These are phyloP conservation scores for Penicillium parvum DNA, from an alignment of 495 filamentous ascomycete species.

Conservation along the genomic window DNA sequence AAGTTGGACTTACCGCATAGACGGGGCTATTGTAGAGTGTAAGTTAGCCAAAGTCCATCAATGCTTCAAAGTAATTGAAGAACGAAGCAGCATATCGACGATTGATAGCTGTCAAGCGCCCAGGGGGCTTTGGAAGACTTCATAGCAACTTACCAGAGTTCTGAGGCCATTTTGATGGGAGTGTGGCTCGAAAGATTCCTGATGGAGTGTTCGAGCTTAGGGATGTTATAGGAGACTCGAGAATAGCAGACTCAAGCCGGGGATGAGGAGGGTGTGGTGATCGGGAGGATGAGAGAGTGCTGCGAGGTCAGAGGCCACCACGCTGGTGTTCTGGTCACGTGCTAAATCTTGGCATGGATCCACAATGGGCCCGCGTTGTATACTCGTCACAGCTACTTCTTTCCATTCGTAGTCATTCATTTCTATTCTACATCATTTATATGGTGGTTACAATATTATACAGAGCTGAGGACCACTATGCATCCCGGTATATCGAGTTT, in stretches of 20 bases:
- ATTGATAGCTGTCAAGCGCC: slow-evolving; percentile 22
- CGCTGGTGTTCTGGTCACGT: slow-evolving; percentile 35
- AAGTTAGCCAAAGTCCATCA: slow-evolving; percentile 38
- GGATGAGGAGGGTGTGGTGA: slow-evolving; percentile 27
- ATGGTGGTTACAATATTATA: slow-evolving; percentile 1
- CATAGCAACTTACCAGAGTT: slow-evolving; percentile 58
- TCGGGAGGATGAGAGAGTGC: slow-evolving; percentile 31
- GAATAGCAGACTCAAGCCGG: slow-evolving; percentile 22
- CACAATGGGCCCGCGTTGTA: slow-evolving; percentile 5
- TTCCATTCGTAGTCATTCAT: not conserved
- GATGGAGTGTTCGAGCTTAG: slow-evolving; percentile 13
- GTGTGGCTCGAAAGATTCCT: slow-evolving; percentile 8
- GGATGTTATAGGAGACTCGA: slow-evolving; percentile 19
- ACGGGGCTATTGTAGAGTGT: slow-evolving; percentile 65
- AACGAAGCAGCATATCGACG: slow-evolving; percentile 21
- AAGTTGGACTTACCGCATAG: slow-evolving; percentile 83
- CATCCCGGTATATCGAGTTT: slow-evolving; percentile 43
- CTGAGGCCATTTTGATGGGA: slow-evolving; percentile 53
- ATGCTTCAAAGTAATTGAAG: slow-evolving; percentile 6
- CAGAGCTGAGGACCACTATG: slow-evolving; percentile 22
- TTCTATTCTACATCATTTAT: slow-evolving; percentile 6
- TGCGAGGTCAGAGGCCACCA: slow-evolving; percentile 42
- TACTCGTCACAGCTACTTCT: not conserved
- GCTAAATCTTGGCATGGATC: slow-evolving; percentile 28
- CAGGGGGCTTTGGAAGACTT: slow-evolving; percentile 31